Conservation (phyloP, 1,284 basidiomycete genomes). For the Takashimella koratensis region DNA sequence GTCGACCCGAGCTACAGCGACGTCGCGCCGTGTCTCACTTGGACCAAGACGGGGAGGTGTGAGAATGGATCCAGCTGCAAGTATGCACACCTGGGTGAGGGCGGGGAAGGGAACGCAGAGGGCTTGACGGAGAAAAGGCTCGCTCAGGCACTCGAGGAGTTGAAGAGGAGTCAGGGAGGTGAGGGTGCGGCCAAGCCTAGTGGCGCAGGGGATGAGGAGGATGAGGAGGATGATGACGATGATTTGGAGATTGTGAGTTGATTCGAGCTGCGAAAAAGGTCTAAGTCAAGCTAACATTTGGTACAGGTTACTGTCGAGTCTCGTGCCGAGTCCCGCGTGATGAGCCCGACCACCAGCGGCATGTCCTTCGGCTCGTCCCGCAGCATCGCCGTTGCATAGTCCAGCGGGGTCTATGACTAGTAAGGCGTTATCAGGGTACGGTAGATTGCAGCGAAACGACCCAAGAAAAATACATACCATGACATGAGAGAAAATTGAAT, state of each 20-base stretch:
- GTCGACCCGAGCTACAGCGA: slow-evolving; percentile 18
- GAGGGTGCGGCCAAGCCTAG: neutral
- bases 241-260: slow-evolving; percentile 34
- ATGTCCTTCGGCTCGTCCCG: too few species aligned
- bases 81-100: slow-evolving; percentile 10
- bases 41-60: slow-evolving; percentile 12
- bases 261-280: too few species aligned
- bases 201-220: slow-evolving; percentile 3
- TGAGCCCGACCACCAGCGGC: too few species aligned
- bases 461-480: too few species aligned
- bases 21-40: slow-evolving; percentile 5
- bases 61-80: slow-evolving; percentile 8
- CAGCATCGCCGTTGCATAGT: too few species aligned
- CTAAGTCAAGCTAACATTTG: too few species aligned
- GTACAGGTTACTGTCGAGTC: too few species aligned
- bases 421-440: too few species aligned
- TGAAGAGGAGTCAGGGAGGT: neutral
- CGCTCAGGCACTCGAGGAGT: slow-evolving; percentile 13
- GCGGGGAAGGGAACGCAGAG: slow-evolving; percentile 7
- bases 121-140: slow-evolving; percentile 24
- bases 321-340: too few species aligned
- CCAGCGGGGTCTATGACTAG: too few species aligned
- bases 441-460: too few species aligned
- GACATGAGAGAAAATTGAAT: too few species aligned
- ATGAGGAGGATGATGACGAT: slow-evolving; percentile 18